Conservation (phyloP, 2,329 filamentous ascomycete genomes). For the Aquanectria penicillioides region DNA sequence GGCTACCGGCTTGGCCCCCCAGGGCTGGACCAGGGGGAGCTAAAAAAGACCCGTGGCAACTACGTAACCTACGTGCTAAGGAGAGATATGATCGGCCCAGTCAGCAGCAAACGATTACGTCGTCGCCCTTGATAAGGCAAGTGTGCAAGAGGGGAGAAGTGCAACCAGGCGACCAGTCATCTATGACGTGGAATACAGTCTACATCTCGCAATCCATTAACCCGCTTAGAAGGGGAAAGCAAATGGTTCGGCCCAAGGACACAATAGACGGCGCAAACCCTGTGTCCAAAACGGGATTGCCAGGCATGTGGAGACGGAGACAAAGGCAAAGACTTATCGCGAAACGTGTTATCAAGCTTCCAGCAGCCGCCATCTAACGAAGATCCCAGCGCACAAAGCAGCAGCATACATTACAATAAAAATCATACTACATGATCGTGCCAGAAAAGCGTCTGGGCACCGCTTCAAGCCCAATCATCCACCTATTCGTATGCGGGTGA, state of each 20-base stretch:
- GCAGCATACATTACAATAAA: slow-evolving; percentile 35
- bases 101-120: slow-evolving; percentile 22
- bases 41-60: slow-evolving; percentile 35
- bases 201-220: slow-evolving; percentile 2
- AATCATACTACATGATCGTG: slow-evolving; percentile 32
- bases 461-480: slow-evolving; percentile 29
- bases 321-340: slow-evolving; percentile 25
- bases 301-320: slow-evolving; percentile 23
- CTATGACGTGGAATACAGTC: slow-evolving; percentile 13
- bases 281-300: not conserved
- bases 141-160: slow-evolving; percentile 5
- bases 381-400: slow-evolving; percentile 34
- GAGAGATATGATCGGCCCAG: slow-evolving; percentile 25
- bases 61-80: slow-evolving; percentile 10
- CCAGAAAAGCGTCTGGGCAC: slow-evolving; percentile 23
- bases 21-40: slow-evolving; percentile 9
- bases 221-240: too few species aligned
- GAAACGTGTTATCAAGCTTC: slow-evolving; percentile 42
- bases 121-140: not conserved
- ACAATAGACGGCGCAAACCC: not conserved
- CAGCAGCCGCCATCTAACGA: slow-evolving; percentile 38
- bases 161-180: slow-evolving; percentile 11
- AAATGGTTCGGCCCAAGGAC: not conserved
- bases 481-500: slow-evolving; percentile 21
- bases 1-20: not conserved